These are phyloP conservation scores for Calonectria naviculata DNA, from an alignment of 2,329 filamentous ascomycete species.

Conservation along the genomic window DNA sequence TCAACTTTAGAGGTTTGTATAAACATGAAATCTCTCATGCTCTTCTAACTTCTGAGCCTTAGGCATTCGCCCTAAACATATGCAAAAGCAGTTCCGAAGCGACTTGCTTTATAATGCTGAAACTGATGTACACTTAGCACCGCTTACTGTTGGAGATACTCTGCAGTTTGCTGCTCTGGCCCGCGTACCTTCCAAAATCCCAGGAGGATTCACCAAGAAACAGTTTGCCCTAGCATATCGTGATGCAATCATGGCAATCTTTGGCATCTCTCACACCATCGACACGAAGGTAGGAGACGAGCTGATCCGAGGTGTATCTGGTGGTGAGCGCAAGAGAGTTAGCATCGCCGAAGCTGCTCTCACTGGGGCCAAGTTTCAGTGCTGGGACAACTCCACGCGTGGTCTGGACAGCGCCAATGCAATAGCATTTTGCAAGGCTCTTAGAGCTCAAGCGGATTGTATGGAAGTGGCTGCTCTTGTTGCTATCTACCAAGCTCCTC, in stretches of 20 bases:
- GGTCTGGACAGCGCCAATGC: conserved; percentile 44
- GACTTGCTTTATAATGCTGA: conserved; percentile 75
- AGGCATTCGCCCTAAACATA: conserved; percentile 46
- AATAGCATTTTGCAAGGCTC: conserved; percentile 38
- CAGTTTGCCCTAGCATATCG: conserved; percentile 38
- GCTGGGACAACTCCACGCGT: conserved; percentile 46
- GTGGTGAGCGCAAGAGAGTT: conserved; percentile 82
- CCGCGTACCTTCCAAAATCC: conserved; percentile 69
- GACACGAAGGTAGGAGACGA: conserved; percentile 80
- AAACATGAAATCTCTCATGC: too few species aligned
- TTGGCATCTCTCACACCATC: conserved; percentile 79
- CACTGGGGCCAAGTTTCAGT: conserved; percentile 40
- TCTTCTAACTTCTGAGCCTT: background rate
- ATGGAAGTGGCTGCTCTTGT: conserved; percentile 40
- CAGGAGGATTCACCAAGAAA: conserved; percentile 20
- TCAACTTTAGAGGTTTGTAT: conserved; percentile 63
- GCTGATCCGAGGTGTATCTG: conserved; percentile 76
- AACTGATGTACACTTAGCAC: conserved; percentile 71
- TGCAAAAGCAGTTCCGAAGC: conserved; percentile 59
- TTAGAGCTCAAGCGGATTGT: conserved; percentile 41
- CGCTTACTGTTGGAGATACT: conserved; percentile 73
- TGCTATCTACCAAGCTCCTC: conserved; percentile 70
- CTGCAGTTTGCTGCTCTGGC: conserved; percentile 66
- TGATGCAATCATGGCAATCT: conserved; percentile 78
- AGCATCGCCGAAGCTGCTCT: conserved; percentile 76